Percentiles rank a stretch among this genome's conserved stretches.
These are phyloP conservation scores for Ustilago shanxiensis DNA, from an alignment of 1,284 basidiomycete genomes.

Conservation along the genomic window DNA sequence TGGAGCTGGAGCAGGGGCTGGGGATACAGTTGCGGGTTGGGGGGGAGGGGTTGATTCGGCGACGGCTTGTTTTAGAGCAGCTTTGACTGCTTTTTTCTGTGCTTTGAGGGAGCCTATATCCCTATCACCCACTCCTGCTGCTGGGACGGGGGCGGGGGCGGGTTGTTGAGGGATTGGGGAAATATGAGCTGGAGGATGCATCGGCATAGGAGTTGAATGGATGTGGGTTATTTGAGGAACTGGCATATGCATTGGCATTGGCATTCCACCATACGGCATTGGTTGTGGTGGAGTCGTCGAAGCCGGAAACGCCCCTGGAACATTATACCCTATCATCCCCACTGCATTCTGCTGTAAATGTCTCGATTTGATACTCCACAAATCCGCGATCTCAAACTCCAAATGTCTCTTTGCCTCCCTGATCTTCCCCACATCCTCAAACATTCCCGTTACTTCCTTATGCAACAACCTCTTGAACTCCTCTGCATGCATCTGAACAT, in stretches of 20 bases:
- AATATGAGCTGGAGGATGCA: conserved; percentile 24
- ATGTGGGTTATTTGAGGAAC: conserved; percentile 23
- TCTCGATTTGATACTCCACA: conserved; percentile 58
- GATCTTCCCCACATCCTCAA: conserved; percentile 66
- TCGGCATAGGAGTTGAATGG: conserved; percentile 9
- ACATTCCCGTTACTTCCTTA: conserved; percentile 58
- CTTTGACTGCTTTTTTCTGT: conserved; percentile 42
- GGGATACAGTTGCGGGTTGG: conserved; percentile 8
- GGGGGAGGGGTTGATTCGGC: conserved; percentile 17
- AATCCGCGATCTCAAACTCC: conserved; percentile 61
- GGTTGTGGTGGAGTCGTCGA: not conserved
- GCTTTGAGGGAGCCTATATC: conserved; percentile 19
- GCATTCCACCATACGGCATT: conserved; percentile 16
- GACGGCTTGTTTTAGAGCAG: conserved; percentile 35
- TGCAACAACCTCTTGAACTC: conserved; percentile 58
- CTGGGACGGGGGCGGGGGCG: conserved; percentile 8
- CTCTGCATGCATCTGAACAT: conserved; percentile 59
- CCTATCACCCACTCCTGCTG: not conserved
- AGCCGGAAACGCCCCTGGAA: conserved; percentile 31
- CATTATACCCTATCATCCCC: conserved; percentile 18
- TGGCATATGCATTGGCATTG: conserved; percentile 22
- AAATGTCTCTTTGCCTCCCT: conserved; percentile 58
- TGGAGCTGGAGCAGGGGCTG: conserved; percentile 16
- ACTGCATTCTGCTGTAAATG: conserved; percentile 25
- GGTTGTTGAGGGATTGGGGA: conserved; percentile 24